Percentiles rank a stretch among this genome's conserved stretches.
Evolutionary conservation across 441 rosid species (phyloP).

Genomic region (Macaranga tanarius): DNA sequence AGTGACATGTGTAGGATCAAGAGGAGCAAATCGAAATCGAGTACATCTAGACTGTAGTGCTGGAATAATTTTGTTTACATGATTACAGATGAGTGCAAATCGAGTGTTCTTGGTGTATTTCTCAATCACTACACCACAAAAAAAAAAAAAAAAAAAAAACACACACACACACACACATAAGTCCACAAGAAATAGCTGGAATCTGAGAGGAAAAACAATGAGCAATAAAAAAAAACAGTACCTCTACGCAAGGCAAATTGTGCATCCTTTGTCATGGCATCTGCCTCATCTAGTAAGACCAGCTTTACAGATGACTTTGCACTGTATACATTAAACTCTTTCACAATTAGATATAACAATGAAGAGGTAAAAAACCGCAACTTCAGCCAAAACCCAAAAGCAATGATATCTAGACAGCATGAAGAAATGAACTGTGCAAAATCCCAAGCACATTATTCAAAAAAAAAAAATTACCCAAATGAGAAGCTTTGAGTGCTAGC

Average conservation of each 20-base stretch:
- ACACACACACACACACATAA: too few species aligned
- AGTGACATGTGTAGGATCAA: conserved; percentile 65
- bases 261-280: conserved; percentile 99
- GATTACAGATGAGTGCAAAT: conserved; percentile 91
- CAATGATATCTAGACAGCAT: too few species aligned
- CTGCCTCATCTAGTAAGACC: conserved; percentile 93
- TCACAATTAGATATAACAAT: conserved; percentile 3
- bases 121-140: conserved; percentile 70
- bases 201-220: neutral
- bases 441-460: neutral
- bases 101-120: conserved; percentile 93
- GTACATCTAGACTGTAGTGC: conserved; percentile 98
- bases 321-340: conserved; percentile 39
- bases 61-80: conserved; percentile 96
- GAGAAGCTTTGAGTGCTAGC: conserved; percentile 98
- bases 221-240: conserved; percentile 22
- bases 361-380: too few species aligned
- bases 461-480: conserved; percentile 43
- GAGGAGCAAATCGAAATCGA: conserved; percentile 94
- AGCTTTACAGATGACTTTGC: conserved; percentile 77
- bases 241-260: conserved; percentile 99
- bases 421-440: neutral
- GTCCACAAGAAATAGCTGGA: conserved; percentile 18
- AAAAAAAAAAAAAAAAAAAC: conserved; percentile 17
- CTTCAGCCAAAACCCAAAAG: neutral